Percentiles rank a stretch among this genome's conserved stretches.
phyloP scores from a whole-genome alignment of 176 grass and related monocot species.

The Phyllostachys edulis region DNA sequence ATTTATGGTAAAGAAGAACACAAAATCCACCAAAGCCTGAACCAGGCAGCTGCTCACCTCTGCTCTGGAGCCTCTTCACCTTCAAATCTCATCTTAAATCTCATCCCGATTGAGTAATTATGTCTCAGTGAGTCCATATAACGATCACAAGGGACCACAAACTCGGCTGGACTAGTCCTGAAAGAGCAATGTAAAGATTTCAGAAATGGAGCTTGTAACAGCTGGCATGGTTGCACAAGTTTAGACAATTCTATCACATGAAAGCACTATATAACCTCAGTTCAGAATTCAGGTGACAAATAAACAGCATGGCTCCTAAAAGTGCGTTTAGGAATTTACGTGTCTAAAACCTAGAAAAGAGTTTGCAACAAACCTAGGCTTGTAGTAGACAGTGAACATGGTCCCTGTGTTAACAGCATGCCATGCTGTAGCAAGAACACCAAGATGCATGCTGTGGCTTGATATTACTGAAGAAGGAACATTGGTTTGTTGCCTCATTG shows the following conservation, averaged over 20 bases:
- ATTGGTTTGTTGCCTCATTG: constrained; percentile 90
- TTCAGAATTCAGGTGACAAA: background rate
- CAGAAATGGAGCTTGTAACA: background rate
- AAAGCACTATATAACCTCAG: background rate
- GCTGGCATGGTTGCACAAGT: background rate
- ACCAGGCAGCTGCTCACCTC: constrained; percentile 45
- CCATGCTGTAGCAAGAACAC: constrained; percentile 98
- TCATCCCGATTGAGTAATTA: constrained; percentile 86
- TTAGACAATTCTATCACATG: background rate
- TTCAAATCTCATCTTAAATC: constrained; percentile 99
- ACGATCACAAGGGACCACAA: constrained; percentile 75
- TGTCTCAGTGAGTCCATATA: constrained; percentile 71
- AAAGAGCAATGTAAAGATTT: constrained; percentile 33
- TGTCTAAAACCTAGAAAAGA: background rate
- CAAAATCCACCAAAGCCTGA: constrained; percentile 18
- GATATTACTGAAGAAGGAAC: constrained; percentile 97
- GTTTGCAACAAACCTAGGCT: constrained; percentile 65
- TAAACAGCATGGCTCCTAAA: background rate
- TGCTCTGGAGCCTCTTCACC: constrained; percentile 97
- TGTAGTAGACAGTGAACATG: constrained; percentile 96
- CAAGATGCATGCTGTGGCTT: constrained; percentile 98
- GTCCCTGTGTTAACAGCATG: constrained; percentile 87
- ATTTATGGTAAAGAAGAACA: constrained; percentile 4
- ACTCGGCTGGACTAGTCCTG: constrained; percentile 91
- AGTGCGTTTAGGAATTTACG: background rate